Conservation (phyloP, 139 green algal genomes). For the Chlorella sorokiniana region DNA sequence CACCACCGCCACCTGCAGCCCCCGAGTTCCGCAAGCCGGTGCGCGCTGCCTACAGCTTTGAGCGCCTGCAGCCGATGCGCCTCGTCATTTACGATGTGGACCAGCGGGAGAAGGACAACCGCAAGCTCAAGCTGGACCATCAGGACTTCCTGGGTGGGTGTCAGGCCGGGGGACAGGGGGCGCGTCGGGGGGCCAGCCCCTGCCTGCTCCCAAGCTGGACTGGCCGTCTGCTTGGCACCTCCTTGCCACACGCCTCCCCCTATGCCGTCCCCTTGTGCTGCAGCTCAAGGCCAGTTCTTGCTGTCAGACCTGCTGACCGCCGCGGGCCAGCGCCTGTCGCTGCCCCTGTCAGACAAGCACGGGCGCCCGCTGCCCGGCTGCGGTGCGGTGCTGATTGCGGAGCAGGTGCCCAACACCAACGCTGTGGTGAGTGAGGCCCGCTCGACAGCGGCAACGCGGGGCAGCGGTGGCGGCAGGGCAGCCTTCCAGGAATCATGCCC, state of each 20-base stretch:
- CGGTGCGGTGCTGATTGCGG: background rate
- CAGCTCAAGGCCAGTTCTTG: constrained; percentile 24
- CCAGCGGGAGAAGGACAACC: constrained; percentile 23
- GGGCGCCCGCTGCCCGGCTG: constrained; percentile 4
- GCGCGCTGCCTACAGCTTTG: constrained; percentile 43
- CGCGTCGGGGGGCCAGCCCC: background rate
- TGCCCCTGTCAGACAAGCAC: background rate
- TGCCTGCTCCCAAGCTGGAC: background rate
- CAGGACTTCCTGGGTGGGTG: constrained; percentile 50
- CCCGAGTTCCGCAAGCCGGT: constrained; percentile 41
- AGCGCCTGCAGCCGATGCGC: constrained; percentile 42
- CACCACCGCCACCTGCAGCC: constrained; percentile 19
- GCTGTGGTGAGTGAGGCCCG: constrained; percentile 11
- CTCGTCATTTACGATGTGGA: constrained; percentile 49
- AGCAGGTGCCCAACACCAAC: constrained; percentile 33
- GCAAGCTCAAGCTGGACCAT: constrained; percentile 26
- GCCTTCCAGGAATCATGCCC: background rate
- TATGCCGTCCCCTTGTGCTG: background rate
- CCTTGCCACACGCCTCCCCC: background rate
- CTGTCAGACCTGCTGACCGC: constrained; percentile 32
- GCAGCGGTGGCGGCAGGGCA: background rate
- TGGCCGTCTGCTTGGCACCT: background rate
- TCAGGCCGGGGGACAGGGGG: background rate
- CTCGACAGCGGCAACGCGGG: background rate
- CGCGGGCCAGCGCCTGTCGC: background rate